A percentile compares a stretch with the other conserved stretches of the same genome.
phyloP scores from a whole-genome alignment of 306 rosid species.

The Mimosa bimucronata region DNA sequence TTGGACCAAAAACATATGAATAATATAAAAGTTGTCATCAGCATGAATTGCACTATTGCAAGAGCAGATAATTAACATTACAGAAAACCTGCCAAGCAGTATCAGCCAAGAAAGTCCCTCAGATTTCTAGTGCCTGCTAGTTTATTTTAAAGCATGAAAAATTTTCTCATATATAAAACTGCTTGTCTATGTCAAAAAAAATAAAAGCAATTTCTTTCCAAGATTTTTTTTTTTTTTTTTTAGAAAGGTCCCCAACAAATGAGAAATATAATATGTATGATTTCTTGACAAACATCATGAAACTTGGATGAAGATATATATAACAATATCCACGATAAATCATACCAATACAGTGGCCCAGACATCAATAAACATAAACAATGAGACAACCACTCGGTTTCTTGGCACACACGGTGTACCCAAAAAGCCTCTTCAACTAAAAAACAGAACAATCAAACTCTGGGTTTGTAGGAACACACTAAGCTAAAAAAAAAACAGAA shows the following conservation, averaged over 20 bases:
- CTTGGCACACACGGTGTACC: slow-evolving; percentile 23
- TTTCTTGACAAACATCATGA: neutral
- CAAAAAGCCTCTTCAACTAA: neutral
- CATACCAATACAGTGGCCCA: too few relatives aligned
- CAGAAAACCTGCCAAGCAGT: neutral
- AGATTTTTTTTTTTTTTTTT: too few relatives aligned
- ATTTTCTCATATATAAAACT: neutral
- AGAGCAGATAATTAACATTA: neutral
- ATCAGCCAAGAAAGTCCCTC: too few relatives aligned
- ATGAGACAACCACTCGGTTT: slow-evolving; percentile 8
- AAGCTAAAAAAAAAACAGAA: neutral
- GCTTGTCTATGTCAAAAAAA: neutral
- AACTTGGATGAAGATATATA: neutral
- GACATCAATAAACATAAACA: neutral
- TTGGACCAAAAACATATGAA: neutral
- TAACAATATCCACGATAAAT: too few relatives aligned
- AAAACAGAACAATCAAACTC: neutral
- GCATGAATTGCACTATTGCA: neutral
- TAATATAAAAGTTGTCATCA: neutral
- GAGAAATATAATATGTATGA: too few relatives aligned
- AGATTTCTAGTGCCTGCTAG: neutral
- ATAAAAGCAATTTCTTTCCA: neutral
- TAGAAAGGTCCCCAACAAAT: slow-evolving; percentile 15
- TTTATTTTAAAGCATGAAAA: neutral
- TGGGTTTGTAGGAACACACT: neutral